Base-by-base conservation (phyloP, 2,329 filamentous ascomycete genomes). In the Penicillium brasilianum region DNA sequence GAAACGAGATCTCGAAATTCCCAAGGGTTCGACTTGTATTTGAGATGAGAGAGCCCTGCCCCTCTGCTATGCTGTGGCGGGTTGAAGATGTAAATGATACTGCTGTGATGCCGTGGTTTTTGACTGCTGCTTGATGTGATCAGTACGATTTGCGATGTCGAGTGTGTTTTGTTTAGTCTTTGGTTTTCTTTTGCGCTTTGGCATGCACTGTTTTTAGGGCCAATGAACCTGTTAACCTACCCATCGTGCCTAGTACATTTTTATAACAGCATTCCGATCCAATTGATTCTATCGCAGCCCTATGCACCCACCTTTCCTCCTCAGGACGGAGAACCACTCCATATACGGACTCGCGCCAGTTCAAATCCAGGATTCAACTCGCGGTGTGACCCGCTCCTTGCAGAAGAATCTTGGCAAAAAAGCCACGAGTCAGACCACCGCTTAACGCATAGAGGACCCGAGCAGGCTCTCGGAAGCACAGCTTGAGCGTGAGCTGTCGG, bases 41-140 rank as follows among this genome's bases (percentile, higher is more conserved):
- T 57, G 53, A 53, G 63, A 67, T 67, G 65, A 67, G 69, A n/a
- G 20, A 36, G 52, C 18, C 22, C 3, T 18, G 65, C 66, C 69
- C 39, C 39, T 18, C 66, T 67, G 62, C 63, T 66, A 61, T 65
- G 71, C 63, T 66, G 71, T 62, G 69, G 58, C 63, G 69, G 61
- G 69, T 68, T 28, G 72, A 75, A 74, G 71, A 75, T 78, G 77
- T 78, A 78, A 75, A 78, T 78, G 77, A 78, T 78, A 76, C 72
- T 76, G 52, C 70, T 68, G 69, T 67, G 68, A 74, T 75, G 73
- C 65, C 65, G 65, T 76, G 70, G 74, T 73, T 71, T 54, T 54
- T 32, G 51, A 54, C 51, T 20, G 16, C 51, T 32, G 11, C 51
- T 54, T 54, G 50, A 54, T 54, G 51, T 54, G 51, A 43, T 30